Evolutionary conservation across 257 asterid genomes (phyloP), one percentile per base, ranked within the genome.

Genomic region (Nicotiana attenuata): DNA sequence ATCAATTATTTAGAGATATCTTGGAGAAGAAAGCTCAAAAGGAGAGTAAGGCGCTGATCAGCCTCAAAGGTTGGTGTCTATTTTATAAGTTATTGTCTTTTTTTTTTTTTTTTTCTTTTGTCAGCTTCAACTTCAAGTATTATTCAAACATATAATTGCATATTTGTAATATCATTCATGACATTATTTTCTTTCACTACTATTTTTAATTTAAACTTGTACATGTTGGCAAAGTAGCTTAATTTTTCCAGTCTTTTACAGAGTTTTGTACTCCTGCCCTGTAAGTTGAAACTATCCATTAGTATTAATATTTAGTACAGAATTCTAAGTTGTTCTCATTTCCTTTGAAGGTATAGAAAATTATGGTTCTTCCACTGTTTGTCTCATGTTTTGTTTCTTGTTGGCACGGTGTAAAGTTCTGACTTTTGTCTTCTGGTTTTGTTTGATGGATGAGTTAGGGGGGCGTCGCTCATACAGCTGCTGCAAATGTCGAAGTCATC

Each of bases 381-480:
- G 61, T n/a, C 57, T 26, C 26, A 22, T 10, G 20, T 24, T 20
- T 84, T 61, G 24, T 5, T 17, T 19, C 65, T 28, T 26, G 19
- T 5, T 52, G 19, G 65, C 35, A 3, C 41, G 1, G 31, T 20
- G 28, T 57, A 20, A n/a, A 55, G 56, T 69, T 67, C 56, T 38
- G 16, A 81, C 73, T 81, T 57, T 68, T 80, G 81, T 66, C 80
- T 61, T 61, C 80, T 45, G 60, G 55, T 50, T 50, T 77, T 26
- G 78, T 77, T 77, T 35, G 82, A 92, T 93, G 98, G 93, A 82
- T 82, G 97, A 92, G 66, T 14, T 88, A 65, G 90, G 88, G 63
- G 94, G 94, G 7, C 94, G 92, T 84, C 93, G 94, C 71, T 73
- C 90, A 67, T 92, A 94, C 88, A 67, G 95, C 92, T 94, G 98